These are phyloP conservation scores for Macrocybe gigantea DNA, from an alignment of 768 basidiomycete genomes.

Conservation along the genomic window DNA sequence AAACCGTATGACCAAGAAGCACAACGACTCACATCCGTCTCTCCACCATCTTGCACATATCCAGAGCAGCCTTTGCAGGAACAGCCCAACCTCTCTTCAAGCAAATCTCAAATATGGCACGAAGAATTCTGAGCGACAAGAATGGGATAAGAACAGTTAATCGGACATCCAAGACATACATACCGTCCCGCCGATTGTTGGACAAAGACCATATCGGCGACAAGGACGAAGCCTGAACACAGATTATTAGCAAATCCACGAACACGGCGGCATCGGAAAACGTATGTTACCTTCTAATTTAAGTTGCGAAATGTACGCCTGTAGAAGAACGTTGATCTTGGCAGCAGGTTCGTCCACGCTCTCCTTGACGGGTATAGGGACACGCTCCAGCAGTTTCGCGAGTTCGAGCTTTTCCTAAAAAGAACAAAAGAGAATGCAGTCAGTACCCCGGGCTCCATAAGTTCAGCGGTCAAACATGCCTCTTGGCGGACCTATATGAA, in stretches of 20 bases:
- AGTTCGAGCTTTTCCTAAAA: slow-evolving; percentile 79
- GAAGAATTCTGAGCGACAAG: slow-evolving; percentile 58
- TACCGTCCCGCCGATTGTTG: slow-evolving; percentile 94
- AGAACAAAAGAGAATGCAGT: slow-evolving; percentile 12
- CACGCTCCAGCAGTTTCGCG: slow-evolving; percentile 83
- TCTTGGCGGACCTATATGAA: slow-evolving; percentile 61
- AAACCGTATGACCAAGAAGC: neutral
- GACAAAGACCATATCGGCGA: slow-evolving; percentile 93
- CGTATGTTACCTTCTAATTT: slow-evolving; percentile 70
- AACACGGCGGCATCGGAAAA: neutral
- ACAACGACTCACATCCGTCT: slow-evolving; percentile 57
- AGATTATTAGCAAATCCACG: neutral
- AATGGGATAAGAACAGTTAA: neutral
- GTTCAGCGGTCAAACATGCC: slow-evolving; percentile 5
- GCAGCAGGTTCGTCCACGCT: slow-evolving; percentile 93
- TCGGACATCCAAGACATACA: slow-evolving; percentile 9
- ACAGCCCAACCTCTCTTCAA: slow-evolving; percentile 97
- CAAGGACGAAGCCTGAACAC: slow-evolving; percentile 65
- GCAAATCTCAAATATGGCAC: slow-evolving; percentile 97
- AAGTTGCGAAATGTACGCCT: slow-evolving; percentile 90
- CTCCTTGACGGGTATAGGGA: slow-evolving; percentile 97
- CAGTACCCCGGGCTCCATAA: slow-evolving; percentile 9
- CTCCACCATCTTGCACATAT: slow-evolving; percentile 96
- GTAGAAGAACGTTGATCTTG: slow-evolving; percentile 94
- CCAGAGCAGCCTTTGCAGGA: slow-evolving; percentile 85